phyloP scores from a whole-genome alignment of 2,329 filamentous ascomycete genomes.

The Huntiella omanensis region DNA sequence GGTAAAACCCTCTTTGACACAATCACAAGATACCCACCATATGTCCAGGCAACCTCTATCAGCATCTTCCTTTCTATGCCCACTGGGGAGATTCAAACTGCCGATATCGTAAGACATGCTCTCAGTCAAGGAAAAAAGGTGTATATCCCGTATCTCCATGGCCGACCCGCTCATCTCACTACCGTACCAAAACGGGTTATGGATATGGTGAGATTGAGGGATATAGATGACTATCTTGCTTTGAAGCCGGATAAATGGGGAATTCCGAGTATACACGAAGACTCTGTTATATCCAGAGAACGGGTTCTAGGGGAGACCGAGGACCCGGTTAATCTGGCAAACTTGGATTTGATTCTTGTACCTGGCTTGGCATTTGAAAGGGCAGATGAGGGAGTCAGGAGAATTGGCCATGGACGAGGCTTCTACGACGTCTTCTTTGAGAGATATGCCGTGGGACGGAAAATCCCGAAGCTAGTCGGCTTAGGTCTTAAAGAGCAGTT shows the following conservation, averaged over 20 bases:
- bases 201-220: constrained; percentile 78
- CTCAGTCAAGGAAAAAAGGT: constrained; percentile 62
- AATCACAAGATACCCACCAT: constrained; percentile 51
- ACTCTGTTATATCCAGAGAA: constrained; percentile 44
- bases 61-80: constrained; percentile 93
- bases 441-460: constrained; percentile 35
- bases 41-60: constrained; percentile 53
- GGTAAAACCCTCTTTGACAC: constrained; percentile 45
- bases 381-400: constrained; percentile 36
- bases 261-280: constrained; percentile 63
- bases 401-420: constrained; percentile 84
- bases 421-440: constrained; percentile 92
- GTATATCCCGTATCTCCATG: constrained; percentile 79
- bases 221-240: constrained; percentile 57
- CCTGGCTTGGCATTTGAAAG: constrained; percentile 84
- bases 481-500: constrained; percentile 47
- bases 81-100: constrained; percentile 66
- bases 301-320: constrained; percentile 52
- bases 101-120: constrained; percentile 63
- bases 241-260: constrained; percentile 73
- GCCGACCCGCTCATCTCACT: constrained; percentile 26
- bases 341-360: constrained; percentile 73
- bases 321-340: constrained; percentile 26
- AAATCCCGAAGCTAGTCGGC: constrained; percentile 47
- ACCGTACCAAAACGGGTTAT: constrained; percentile 50